Percentiles rank a stretch among this genome's conserved stretches.
Evolutionary conservation across 2,329 filamentous ascomycete genomes (phyloP).

Genomic region (Leptographium procerum): DNA sequence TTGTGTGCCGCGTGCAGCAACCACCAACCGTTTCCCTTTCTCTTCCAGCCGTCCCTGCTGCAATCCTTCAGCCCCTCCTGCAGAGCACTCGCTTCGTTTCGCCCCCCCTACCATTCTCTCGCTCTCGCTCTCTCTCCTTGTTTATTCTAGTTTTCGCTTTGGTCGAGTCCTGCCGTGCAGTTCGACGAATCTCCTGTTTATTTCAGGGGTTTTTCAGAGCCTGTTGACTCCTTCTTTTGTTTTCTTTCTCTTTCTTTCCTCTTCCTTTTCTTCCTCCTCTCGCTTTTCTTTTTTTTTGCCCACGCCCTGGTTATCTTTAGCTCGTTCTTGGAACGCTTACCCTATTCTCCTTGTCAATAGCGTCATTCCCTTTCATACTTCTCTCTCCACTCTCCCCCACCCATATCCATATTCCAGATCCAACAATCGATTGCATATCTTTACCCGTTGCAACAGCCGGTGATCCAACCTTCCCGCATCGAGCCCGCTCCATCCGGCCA

Average conservation of each 20-base stretch:
- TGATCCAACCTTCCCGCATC: not conserved
- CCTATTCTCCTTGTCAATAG: not conserved
- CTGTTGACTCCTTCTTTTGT: not conserved
- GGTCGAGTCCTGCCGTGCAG: slow-evolving; percentile 2
- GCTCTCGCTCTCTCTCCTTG: too few relatives aligned
- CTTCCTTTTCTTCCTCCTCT: not conserved
- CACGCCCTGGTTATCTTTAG: not conserved
- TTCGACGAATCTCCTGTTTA: not conserved
- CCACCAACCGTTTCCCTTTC: not conserved
- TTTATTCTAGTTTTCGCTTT: too few relatives aligned
- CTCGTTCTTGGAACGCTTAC: not conserved
- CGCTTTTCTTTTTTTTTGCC: not conserved
- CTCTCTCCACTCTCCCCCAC: not conserved
- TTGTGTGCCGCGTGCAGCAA: not conserved
- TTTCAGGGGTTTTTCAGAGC: not conserved
- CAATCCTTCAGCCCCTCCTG: not conserved
- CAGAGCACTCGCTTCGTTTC: not conserved
- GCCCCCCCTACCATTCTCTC: too few relatives aligned
- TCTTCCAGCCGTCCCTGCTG: not conserved
- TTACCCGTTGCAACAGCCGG: too few relatives aligned
- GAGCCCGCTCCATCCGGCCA: not conserved
- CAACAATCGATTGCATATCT: not conserved
- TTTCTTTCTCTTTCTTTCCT: not conserved
- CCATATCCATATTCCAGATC: not conserved
- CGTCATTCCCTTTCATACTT: not conserved